phyloP scores from a whole-genome alignment of 331 rosid genomes.

The Arachis monticola region DNA sequence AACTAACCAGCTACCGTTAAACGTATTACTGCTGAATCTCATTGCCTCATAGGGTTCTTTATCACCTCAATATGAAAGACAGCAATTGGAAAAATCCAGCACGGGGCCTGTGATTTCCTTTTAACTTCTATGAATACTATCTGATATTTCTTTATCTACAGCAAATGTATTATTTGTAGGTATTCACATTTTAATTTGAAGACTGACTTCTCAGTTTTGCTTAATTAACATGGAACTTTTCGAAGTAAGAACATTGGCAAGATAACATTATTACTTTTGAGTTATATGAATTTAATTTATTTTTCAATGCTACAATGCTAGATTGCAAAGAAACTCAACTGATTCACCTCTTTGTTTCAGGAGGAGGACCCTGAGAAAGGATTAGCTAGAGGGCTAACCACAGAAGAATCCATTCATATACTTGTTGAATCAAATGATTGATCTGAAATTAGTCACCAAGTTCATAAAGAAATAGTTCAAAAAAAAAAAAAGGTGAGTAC shows the following conservation, averaged over 20 bases:
- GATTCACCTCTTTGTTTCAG: slow-evolving; percentile 38
- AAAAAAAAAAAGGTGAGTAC: too few species aligned
- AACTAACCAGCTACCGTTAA: too few species aligned
- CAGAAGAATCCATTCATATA: slow-evolving; percentile 49
- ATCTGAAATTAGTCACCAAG: slow-evolving; percentile 44
- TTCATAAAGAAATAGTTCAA: slow-evolving; percentile 38
- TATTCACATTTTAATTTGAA: neutral
- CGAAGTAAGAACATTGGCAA: neutral
- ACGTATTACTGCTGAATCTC: too few species aligned
- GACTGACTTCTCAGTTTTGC: neutral
- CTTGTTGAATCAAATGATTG: slow-evolving; percentile 50
- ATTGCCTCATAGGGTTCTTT: too few species aligned
- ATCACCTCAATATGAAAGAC: too few species aligned
- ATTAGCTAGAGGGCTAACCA: too few species aligned
- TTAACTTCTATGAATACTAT: too few species aligned
- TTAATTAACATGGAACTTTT: too few species aligned
- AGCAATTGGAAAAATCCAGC: too few species aligned
- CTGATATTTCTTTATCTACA: neutral
- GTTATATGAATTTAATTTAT: neutral
- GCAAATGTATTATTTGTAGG: neutral
- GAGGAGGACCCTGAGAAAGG: too few species aligned
- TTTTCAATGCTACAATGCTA: neutral
- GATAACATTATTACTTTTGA: too few species aligned
- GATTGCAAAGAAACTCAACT: neutral
- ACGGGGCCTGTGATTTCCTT: too few species aligned